Conservation (phyloP, 768 basidiomycete species). For the Collybiopsis luxurians region DNA sequence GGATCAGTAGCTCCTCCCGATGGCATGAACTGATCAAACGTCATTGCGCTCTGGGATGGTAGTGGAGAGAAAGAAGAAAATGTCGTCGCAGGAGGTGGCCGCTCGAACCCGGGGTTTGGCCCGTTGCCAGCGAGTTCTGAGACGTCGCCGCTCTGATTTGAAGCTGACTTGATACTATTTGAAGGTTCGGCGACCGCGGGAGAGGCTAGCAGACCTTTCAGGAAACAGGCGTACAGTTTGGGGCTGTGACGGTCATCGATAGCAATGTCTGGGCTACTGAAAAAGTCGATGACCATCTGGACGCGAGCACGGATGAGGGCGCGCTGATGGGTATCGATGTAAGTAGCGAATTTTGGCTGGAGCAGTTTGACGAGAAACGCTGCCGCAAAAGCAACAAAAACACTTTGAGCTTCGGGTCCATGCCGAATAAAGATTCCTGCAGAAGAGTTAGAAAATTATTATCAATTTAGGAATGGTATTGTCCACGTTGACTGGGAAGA, state of each 20-base stretch:
- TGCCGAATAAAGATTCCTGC: slow-evolving; percentile 59
- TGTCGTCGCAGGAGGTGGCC: slow-evolving; percentile 38
- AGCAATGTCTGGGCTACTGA: slow-evolving; percentile 67
- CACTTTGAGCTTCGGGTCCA: slow-evolving; percentile 77
- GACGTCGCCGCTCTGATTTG: slow-evolving; percentile 15
- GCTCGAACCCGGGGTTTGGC: slow-evolving; percentile 13
- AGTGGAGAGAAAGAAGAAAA: slow-evolving; percentile 44
- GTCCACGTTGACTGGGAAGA: slow-evolving; percentile 52
- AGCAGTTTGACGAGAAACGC: slow-evolving; percentile 87
- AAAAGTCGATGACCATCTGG: slow-evolving; percentile 61
- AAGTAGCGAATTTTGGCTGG: slow-evolving; percentile 68
- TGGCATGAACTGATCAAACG: slow-evolving; percentile 46
- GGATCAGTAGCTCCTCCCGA: slow-evolving; percentile 37
- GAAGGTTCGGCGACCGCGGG: slow-evolving; percentile 37
- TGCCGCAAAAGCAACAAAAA: slow-evolving; percentile 78
- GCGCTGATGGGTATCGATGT: slow-evolving; percentile 58
- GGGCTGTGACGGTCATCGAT: slow-evolving; percentile 83
- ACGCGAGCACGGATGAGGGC: slow-evolving; percentile 62
- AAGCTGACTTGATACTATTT: slow-evolving; percentile 13
- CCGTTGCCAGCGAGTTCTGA: slow-evolving; percentile 11
- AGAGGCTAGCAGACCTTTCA: slow-evolving; percentile 68
- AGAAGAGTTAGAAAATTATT: not conserved
- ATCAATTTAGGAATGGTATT: not conserved
- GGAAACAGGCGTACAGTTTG: slow-evolving; percentile 76
- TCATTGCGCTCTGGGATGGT: slow-evolving; percentile 40